phyloP scores from a whole-genome alignment of 495 filamentous ascomycete species.

The Cryomyces minteri region DNA sequence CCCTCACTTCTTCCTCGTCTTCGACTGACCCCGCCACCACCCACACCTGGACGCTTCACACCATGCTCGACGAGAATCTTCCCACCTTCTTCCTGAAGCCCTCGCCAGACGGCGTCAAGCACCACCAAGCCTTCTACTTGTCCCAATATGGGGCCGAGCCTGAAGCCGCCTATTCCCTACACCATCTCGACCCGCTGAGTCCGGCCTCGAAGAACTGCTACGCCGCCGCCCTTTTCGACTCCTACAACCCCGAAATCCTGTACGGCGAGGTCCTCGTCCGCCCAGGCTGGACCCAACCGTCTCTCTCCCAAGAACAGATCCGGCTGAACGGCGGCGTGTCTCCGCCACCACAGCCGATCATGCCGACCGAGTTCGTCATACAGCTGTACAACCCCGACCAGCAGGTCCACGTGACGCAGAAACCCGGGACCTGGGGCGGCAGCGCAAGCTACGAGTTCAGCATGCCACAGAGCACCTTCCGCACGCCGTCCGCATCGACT shows the following conservation, averaged over 20 bases:
- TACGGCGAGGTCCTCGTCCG: slow-evolving; percentile 74
- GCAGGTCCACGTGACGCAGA: slow-evolving; percentile 47
- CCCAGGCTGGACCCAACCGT: slow-evolving; percentile 70
- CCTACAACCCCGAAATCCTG: slow-evolving; percentile 60
- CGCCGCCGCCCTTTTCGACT: slow-evolving; percentile 67
- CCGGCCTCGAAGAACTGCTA: slow-evolving; percentile 66
- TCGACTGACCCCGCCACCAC: too few species aligned
- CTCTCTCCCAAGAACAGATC: slow-evolving; percentile 60
- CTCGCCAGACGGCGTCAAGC: slow-evolving; percentile 26
- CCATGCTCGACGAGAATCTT: slow-evolving; percentile 88
- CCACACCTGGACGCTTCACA: too few species aligned
- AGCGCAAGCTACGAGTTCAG: slow-evolving; percentile 79
- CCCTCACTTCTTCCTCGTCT: too few species aligned
- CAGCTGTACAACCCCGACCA: slow-evolving; percentile 94
- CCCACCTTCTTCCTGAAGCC: slow-evolving; percentile 57
- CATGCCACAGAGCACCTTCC: slow-evolving; percentile 72
- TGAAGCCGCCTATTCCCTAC: slow-evolving; percentile 55
- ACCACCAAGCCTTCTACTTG: slow-evolving; percentile 47
- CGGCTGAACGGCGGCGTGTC: slow-evolving; percentile 50
- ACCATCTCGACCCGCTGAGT: slow-evolving; percentile 49
- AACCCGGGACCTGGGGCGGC: slow-evolving; percentile 57
- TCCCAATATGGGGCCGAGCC: slow-evolving; percentile 68
- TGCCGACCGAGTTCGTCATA: slow-evolving; percentile 62
- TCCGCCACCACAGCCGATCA: slow-evolving; percentile 53
- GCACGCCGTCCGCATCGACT: slow-evolving; percentile 51